Base-by-base conservation (phyloP, 805 yeast genomes). In the Kluyveromyces nonfermentans region DNA sequence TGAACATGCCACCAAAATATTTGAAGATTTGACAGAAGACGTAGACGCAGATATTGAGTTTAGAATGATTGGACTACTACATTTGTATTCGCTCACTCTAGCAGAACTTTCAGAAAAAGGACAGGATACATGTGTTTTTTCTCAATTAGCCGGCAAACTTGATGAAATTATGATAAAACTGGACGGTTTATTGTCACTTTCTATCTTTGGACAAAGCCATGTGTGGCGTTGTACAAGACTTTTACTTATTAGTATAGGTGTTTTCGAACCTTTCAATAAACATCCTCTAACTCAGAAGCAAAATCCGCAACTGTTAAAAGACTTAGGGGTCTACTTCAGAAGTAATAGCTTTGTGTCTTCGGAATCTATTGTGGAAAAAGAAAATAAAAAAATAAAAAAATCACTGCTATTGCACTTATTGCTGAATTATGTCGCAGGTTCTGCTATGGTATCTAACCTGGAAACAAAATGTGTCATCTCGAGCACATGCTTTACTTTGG, bases 181-280 rank as follows among this genome's bases (percentile, higher is more conserved):
- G 15, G 50, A 49, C 22, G 40, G 15, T 4, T 18, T 48, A 18
- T 30, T 46, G 16, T 31, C 37, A 14, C 43, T 35, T 6, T 46
- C 56, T 2, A 50, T 49, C 25, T 42, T 57, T n/a, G 37, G 36
- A 8, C 36, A 50, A 16, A 60, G 57, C 37, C 39, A 48, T 14
- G 46, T 54, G 21, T 60, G 62, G 62, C 57, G 53, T 17, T 54
- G 64, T 43, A 55, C 62, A 1, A 40, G 51, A 17, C 46, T 52
- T 2, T 40, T 62, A n/a, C 17, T 59, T 5, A 59, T 64, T 62
- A 48, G 60, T 8, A 50, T 54, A 32, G 40, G 60, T 2, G 64
- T 57, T 46, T 55, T 60, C 31, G 61, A 62, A 21, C 63, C 64
- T 0, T 62, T 62, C 35, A 57, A 60, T 1, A 46, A 46, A 19